Base-by-base conservation (phyloP, 108 stramenopile species). In the Skeletonema marinoi region DNA sequence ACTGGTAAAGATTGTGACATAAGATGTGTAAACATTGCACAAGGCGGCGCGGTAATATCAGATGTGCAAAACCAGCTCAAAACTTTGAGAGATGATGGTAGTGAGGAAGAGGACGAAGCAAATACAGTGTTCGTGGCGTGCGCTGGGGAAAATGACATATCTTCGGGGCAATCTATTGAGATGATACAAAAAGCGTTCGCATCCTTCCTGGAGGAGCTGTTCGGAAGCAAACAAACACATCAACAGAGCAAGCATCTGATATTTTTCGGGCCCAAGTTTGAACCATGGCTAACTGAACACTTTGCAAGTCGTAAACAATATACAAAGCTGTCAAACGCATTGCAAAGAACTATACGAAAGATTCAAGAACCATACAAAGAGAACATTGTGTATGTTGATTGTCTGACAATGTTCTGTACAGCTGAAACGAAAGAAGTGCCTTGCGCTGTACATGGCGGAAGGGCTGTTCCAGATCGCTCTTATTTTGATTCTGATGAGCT, bases 121-220 rank as follows among this genome's bases (percentile, higher is more conserved):
- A 70, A 70, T 19, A 31, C 35, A 32, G 21, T 92, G 8, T 64
- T 92, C 19, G 78, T 92, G n/a, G 83, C 78, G n/a, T 95, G 91
- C 69, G 91, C 90, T 14, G 91, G 93, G 44, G 93, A 92, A 73
- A 95, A 95, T 71, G 93, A 95, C 70, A 74, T 92, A 59, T 78
- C 78, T 12, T 66, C 74, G 3, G 86, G 85, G 2, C 48, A 78
- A 29, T 66, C 87, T 2, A 51, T 92, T 32, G 87, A 81, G 13
- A 38, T 30, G 32, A 71, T 92, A 12, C 29, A 87, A 42, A 71
- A 88, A 10, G 38, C 71, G 9, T 81, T 85, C 46, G 16, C 51
- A 30, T 32, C 60, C 7, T 63, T 85, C 31, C 78, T 93, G 35
- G 68, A 67, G 65, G 65, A 58, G 33, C 31, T 75, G 50, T 74